Conservation (phyloP, 2,329 filamentous ascomycete genomes). For the Fonsecaea pedrosoi region DNA sequence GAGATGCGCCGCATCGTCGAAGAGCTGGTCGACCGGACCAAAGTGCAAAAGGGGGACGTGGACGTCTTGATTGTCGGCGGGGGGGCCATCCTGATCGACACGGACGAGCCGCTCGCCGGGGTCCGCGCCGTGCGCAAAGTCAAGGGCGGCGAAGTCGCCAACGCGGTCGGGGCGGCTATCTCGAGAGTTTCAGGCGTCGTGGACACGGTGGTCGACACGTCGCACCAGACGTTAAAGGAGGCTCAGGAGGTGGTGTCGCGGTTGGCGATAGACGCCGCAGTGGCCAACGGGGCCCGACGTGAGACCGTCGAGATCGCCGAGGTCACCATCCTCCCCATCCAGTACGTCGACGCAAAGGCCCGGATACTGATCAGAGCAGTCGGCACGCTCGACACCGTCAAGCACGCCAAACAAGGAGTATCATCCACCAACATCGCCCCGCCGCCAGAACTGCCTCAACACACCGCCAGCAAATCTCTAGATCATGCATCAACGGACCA, state of each 20-base stretch:
- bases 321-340: slow-evolving; percentile 48
- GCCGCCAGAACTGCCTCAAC: slow-evolving; percentile 13
- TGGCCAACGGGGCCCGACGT: slow-evolving; percentile 34
- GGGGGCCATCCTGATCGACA: slow-evolving; percentile 65
- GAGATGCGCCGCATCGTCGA: slow-evolving; percentile 59
- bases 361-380: slow-evolving; percentile 45
- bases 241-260: slow-evolving; percentile 17
- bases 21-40: slow-evolving; percentile 66
- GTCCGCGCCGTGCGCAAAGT: slow-evolving; percentile 65
- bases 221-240: slow-evolving; percentile 24
- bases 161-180: slow-evolving; percentile 70
- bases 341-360: slow-evolving; percentile 46
- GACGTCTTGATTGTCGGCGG: slow-evolving; percentile 69
- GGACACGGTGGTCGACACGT: slow-evolving; percentile 27
- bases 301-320: slow-evolving; percentile 50
- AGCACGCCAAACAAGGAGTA: slow-evolving; percentile 13
- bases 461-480: slow-evolving; percentile 37
- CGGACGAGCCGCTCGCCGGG: slow-evolving; percentile 56
- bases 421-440: neutral
- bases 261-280: slow-evolving; percentile 41
- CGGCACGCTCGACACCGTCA: slow-evolving; percentile 40
- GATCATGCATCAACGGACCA: neutral
- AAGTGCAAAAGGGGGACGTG: slow-evolving; percentile 65
- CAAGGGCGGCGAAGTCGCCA: slow-evolving; percentile 63
- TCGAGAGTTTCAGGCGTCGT: slow-evolving; percentile 57